These are phyloP conservation scores for Xylogone sp. DNA, from an alignment of 2,329 filamentous ascomycete species.

Conservation along the genomic window DNA sequence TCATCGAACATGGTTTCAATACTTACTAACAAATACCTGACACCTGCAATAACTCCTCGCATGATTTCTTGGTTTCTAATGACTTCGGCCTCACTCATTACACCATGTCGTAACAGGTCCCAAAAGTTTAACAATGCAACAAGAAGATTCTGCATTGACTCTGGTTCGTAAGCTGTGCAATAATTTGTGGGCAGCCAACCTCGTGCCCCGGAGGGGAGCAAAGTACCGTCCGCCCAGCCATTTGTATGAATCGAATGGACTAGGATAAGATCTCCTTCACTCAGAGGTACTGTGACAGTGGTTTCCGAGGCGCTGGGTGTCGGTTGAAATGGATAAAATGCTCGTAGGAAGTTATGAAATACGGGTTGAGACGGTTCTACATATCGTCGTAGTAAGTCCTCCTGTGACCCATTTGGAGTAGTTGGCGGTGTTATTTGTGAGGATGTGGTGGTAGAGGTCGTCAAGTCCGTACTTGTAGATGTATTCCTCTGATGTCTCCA, in stretches of 20 bases:
- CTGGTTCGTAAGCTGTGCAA: constrained; percentile 89
- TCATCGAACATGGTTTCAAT: neutral
- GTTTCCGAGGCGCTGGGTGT: constrained; percentile 72
- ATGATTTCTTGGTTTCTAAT: constrained; percentile 93
- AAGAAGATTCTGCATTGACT: constrained; percentile 78
- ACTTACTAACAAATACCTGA: constrained; percentile 82
- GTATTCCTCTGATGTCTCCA: constrained; percentile 37
- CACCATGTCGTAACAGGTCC: constrained; percentile 80
- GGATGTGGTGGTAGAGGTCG: constrained; percentile 20
- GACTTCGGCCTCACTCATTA: constrained; percentile 69
- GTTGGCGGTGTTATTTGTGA: constrained; percentile 71
- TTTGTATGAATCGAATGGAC: constrained; percentile 97
- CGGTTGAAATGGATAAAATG: constrained; percentile 89
- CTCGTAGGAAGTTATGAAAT: constrained; percentile 92
- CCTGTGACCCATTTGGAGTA: constrained; percentile 67
- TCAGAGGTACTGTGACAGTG: constrained; percentile 83
- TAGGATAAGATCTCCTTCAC: constrained; percentile 86
- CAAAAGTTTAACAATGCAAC: constrained; percentile 88
- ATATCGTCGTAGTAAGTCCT: constrained; percentile 42
- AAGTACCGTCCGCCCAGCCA: constrained; percentile 95
- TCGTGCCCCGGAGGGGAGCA: constrained; percentile 78
- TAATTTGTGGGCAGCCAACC: constrained; percentile 99
- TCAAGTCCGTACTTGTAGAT: constrained; percentile 27
- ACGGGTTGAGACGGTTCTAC: constrained; percentile 51
- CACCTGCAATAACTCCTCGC: constrained; percentile 88